Conservation (phyloP, 345 rosid genomes). For the Syzygium oleosum region DNA sequence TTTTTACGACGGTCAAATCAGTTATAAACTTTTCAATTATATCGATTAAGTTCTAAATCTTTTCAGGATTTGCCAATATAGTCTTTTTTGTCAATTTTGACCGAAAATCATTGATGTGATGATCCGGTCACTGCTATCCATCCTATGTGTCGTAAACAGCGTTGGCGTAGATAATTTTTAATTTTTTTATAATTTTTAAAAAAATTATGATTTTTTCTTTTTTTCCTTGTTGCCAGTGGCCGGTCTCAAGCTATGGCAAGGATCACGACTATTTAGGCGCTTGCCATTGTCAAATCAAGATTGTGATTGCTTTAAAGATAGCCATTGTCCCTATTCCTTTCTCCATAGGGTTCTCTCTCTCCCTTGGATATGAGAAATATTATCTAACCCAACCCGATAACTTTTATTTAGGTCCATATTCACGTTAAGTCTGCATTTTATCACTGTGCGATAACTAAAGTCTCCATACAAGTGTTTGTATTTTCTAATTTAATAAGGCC, state of each 20-base stretch:
- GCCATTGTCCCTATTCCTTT: not conserved
- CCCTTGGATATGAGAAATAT: not conserved
- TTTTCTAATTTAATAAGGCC: not conserved
- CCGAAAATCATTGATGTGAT: too few relatives aligned
- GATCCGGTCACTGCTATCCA: too few relatives aligned
- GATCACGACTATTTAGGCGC: not conserved
- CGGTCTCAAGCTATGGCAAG: fast-evolving
- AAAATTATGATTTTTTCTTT: too few relatives aligned
- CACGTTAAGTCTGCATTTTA: not conserved
- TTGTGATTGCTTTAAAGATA: too few relatives aligned
- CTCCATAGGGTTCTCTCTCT: not conserved
- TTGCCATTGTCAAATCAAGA: not conserved
- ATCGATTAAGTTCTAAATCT: too few relatives aligned
- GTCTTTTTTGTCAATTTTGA: too few relatives aligned
- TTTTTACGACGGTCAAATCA: too few relatives aligned
- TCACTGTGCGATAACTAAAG: not conserved
- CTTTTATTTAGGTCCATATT: not conserved
- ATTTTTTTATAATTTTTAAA: too few relatives aligned
- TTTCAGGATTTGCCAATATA: too few relatives aligned
- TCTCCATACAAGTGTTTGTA: not conserved
- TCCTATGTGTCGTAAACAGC: fast-evolving
- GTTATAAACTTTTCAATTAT: not conserved
- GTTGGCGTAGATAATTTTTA: fast-evolving
- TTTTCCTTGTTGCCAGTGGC: not conserved
- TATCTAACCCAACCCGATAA: not conserved